Conservation (phyloP, 176 grass and related monocot species). For the Bonia amplexicaulis region DNA sequence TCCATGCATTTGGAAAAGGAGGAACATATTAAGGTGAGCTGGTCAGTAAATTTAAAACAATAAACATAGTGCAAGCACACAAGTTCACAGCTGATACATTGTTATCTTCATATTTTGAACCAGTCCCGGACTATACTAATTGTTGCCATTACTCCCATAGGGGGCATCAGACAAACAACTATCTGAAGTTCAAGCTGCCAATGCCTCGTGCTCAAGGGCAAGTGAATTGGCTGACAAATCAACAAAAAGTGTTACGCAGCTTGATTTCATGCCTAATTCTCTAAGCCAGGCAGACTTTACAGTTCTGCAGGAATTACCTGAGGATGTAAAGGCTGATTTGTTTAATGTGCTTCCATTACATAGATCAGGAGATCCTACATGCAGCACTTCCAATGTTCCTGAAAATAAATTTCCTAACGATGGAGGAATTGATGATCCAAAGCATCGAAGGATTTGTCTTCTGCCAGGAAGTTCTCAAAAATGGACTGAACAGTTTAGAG, state of each 20-base stretch:
- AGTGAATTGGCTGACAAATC: conserved; percentile 25
- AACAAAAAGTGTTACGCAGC: neutral
- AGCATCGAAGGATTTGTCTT: conserved; percentile 12
- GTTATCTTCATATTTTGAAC: conserved; percentile 17
- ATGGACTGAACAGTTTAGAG: conserved; percentile 59
- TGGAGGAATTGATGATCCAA: conserved; percentile 24
- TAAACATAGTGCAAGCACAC: conserved; percentile 11
- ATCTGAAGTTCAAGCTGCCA: conserved; percentile 32
- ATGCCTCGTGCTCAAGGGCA: conserved; percentile 48
- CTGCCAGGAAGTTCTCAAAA: conserved; percentile 37
- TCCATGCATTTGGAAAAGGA: conserved; percentile 2
- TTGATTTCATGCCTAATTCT: conserved; percentile 72
- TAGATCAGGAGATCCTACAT: conserved; percentile 37
- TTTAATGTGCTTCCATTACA: conserved; percentile 51
- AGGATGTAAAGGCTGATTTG: conserved; percentile 64
- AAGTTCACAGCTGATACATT: neutral
- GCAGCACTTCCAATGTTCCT: conserved; percentile 21
- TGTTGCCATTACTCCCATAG: conserved; percentile 21
- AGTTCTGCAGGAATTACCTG: conserved; percentile 68
- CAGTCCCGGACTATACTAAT: conserved; percentile 1
- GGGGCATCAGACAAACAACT: conserved; percentile 14
- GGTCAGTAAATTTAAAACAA: conserved; percentile 7
- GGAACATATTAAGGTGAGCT: conserved; percentile 28
- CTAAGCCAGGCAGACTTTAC: conserved; percentile 65
- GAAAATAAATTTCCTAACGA: conserved; percentile 19